Evolutionary conservation across 345 rosid genomes (phyloP).

Genomic region (Eucalyptus sp.): DNA sequence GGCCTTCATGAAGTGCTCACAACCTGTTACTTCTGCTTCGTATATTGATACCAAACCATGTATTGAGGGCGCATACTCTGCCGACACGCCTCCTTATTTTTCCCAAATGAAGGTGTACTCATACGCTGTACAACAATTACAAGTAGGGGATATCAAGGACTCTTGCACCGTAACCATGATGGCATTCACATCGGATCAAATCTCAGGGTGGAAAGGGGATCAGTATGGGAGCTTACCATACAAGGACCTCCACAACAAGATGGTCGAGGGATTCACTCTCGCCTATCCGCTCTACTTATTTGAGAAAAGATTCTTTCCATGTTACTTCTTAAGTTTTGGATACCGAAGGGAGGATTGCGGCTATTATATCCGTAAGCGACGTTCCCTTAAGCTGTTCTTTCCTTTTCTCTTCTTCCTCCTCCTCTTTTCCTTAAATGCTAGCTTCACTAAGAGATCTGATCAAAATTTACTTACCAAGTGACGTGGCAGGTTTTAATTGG

Average conservation of each 20-base stretch:
- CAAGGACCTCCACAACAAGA: not conserved
- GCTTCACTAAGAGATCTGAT: no score
- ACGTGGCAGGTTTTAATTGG: no score
- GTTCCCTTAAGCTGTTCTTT: not conserved
- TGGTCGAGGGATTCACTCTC: not conserved
- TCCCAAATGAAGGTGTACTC: not conserved
- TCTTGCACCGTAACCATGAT: not conserved
- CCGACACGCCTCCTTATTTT: not conserved
- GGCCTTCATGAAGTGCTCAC: no score
- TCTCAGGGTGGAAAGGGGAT: not conserved
- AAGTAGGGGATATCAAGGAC: not conserved
- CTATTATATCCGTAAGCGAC: not conserved
- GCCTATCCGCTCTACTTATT: not conserved
- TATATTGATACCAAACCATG: not conserved
- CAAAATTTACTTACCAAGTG: no score
- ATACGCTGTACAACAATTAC: no score
- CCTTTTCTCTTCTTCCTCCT: not conserved
- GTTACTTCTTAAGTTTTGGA: no score
- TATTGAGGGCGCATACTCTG: not conserved
- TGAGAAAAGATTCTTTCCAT: no score
- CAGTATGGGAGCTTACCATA: not conserved
- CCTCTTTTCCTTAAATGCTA: not conserved
- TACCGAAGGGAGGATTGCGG: fast-evolving
- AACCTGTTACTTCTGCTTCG: not conserved
- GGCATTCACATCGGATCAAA: not conserved